Percentiles rank a stretch among this genome's conserved stretches.
Conservation (phyloP, 23 red algal species). For the Chondrus crispus region DNA sequence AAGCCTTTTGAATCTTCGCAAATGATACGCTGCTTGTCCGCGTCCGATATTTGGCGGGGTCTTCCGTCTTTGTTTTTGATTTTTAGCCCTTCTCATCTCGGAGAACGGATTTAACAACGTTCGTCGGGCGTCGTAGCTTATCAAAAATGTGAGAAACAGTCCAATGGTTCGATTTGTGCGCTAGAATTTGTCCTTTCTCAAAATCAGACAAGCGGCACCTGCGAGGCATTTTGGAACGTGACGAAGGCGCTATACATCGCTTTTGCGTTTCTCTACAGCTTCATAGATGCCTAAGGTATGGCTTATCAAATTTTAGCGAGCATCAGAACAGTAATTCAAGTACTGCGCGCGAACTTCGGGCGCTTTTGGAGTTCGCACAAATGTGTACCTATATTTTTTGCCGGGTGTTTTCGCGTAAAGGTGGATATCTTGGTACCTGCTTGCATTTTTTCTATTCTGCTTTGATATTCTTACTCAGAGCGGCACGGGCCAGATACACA, state of each 20-base stretch:
- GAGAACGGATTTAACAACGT: not conserved
- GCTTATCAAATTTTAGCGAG: too few relatives aligned
- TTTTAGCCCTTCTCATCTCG: not conserved
- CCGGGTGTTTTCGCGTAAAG: too few relatives aligned
- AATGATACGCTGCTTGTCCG: not conserved
- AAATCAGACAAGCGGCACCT: not conserved
- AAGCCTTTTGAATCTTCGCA: not conserved
- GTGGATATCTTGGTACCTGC: not conserved
- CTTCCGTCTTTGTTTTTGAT: not conserved
- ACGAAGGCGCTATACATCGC: not conserved
- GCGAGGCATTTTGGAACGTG: not conserved
- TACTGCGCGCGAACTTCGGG: too few relatives aligned
- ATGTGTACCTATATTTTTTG: conserved; percentile 27
- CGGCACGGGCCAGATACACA: too few relatives aligned
- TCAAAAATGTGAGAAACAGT: not conserved
- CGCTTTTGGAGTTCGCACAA: not conserved
- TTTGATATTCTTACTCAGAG: too few relatives aligned
- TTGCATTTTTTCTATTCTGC: too few relatives aligned
- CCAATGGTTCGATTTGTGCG: too few relatives aligned
- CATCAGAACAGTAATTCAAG: too few relatives aligned
- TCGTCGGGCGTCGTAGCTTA: not conserved
- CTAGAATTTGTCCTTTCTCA: not conserved
- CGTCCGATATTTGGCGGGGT: not conserved
- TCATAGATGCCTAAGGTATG: not conserved
- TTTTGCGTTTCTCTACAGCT: not conserved